These are phyloP conservation scores for Spiromastix sp. DNA, from an alignment of 2,329 filamentous ascomycete species.

Conservation along the genomic window DNA sequence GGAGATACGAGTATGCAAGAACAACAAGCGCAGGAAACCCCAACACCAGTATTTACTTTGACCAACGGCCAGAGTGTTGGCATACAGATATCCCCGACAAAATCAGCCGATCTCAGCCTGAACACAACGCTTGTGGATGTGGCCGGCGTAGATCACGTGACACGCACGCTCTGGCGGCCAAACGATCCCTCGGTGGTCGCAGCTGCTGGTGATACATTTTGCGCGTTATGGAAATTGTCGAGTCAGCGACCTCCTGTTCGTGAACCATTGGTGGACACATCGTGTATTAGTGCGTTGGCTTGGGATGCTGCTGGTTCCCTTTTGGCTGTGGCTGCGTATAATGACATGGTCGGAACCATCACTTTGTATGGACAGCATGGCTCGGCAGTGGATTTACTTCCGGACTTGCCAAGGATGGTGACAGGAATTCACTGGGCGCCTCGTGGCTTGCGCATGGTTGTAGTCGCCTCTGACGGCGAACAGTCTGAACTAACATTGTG, in stretches of 20 bases:
- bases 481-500: slow-evolving; percentile 34
- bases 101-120: slow-evolving; percentile 36
- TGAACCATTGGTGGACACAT: slow-evolving; percentile 27
- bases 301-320: slow-evolving; percentile 36
- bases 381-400: slow-evolving; percentile 33
- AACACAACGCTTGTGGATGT: slow-evolving; percentile 34
- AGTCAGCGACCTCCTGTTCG: slow-evolving; percentile 18
- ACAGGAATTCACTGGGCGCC: slow-evolving; percentile 33
- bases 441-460: slow-evolving; percentile 28
- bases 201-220: slow-evolving; percentile 34
- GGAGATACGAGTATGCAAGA: slow-evolving; percentile 32
- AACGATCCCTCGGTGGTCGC: slow-evolving; percentile 32
- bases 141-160: slow-evolving; percentile 29
- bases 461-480: slow-evolving; percentile 33
- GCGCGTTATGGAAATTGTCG: slow-evolving; percentile 35
- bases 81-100: slow-evolving; percentile 39
- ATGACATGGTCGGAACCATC: slow-evolving; percentile 32
- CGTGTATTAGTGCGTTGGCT: slow-evolving; percentile 34
- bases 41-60: slow-evolving; percentile 27
- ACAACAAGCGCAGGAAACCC: slow-evolving; percentile 21
- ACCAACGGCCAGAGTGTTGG: slow-evolving; percentile 36
- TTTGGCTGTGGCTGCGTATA: slow-evolving; percentile 37
- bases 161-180: slow-evolving; percentile 34
- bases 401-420: slow-evolving; percentile 34
- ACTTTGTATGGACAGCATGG: slow-evolving; percentile 35